Base-by-base conservation (phyloP, 495 filamentous ascomycete species). In the Pseudotulostoma volvatum region DNA sequence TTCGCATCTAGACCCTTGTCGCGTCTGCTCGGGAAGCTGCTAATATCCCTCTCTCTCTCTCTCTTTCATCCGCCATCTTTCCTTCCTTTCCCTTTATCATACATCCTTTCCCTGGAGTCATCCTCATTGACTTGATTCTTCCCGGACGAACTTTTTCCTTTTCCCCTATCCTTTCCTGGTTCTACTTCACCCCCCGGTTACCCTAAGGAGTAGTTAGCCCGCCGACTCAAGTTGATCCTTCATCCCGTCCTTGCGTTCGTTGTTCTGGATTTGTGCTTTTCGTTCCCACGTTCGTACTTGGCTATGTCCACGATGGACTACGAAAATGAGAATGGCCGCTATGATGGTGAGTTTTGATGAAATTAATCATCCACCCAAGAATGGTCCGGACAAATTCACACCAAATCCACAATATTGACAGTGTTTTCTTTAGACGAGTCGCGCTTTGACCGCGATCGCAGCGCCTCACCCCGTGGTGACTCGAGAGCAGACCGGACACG, bases 361-460 rank as follows among this genome's bases (percentile, higher is more conserved):
- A n/a, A n/a, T n/a, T n/a, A n/a, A n/a, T n/a, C n/a, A n/a, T n/a
- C n/a, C n/a, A n/a, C n/a, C n/a, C n/a, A n/a, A n/a, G n/a, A n/a
- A n/a, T n/a, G n/a, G n/a, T n/a, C n/a, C n/a, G n/a, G n/a, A n/a
- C n/a, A n/a, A n/a, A n/a, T n/a, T n/a, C n/a, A n/a, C n/a, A n/a
- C n/a, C n/a, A n/a, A n/a, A n/a, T n/a, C n/a, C n/a, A n/a, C n/a
- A n/a, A n/a, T n/a, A n/a, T n/a, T n/a, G n/a, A n/a, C n/a, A n/a
- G n/a, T n/a, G n/a, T 35, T 40, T 25, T 19, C 20, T 56, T 23
- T 42, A 83, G 84, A 87, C 50, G 84, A 84, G 51, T 75, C 80
- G 50, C 79, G 81, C 48, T 88, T 82, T 51, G 80, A 86, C 42
- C 82, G 79, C 56, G 76, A 87, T 44, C 83, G 90, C 55, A 93